These are phyloP conservation scores for Chalciporus chontae DNA, from an alignment of 768 basidiomycete species.

Conservation along the genomic window DNA sequence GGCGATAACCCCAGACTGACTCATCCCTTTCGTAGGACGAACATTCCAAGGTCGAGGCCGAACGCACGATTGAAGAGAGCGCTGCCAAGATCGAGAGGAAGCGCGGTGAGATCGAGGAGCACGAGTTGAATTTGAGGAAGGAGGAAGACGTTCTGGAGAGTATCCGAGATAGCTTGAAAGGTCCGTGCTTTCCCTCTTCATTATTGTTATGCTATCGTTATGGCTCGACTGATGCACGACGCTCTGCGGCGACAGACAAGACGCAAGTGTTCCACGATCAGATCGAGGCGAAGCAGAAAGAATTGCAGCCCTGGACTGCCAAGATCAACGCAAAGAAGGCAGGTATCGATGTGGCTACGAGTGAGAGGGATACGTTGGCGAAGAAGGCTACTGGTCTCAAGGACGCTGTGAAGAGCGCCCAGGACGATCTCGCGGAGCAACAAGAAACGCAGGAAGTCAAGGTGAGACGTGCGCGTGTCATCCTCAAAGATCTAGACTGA, in stretches of 20 bases:
- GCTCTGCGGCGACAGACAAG: slow-evolving; percentile 60
- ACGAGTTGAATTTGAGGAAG: slow-evolving; percentile 62
- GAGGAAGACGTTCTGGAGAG: slow-evolving; percentile 84
- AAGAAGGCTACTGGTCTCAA: slow-evolving; percentile 67
- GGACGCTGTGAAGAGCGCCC: slow-evolving; percentile 47
- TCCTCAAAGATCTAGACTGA: not conserved
- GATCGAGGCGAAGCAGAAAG: slow-evolving; percentile 72
- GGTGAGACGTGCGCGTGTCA: slow-evolving; percentile 33
- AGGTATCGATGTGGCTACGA: slow-evolving; percentile 76
- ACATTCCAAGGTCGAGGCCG: slow-evolving; percentile 55
- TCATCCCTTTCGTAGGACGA: slow-evolving; percentile 59
- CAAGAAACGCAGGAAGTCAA: slow-evolving; percentile 52
- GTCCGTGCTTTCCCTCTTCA: slow-evolving; percentile 37
- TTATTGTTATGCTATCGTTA: not conserved
- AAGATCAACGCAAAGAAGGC: slow-evolving; percentile 85
- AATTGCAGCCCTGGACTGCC: slow-evolving; percentile 90
- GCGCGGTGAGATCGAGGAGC: slow-evolving; percentile 60
- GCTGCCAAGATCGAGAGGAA: slow-evolving; percentile 66
- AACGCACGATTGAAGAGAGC: slow-evolving; percentile 66
- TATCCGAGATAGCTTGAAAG: slow-evolving; percentile 83
- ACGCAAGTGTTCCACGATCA: slow-evolving; percentile 91
- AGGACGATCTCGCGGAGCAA: slow-evolving; percentile 42
- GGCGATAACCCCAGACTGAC: slow-evolving; percentile 62
- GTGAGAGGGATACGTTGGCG: slow-evolving; percentile 77
- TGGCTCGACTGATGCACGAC: not conserved